Evolutionary conservation across 345 rosid species (phyloP), one percentile per base, ranked within the genome.

Genomic region (Stellera chamaejasme): DNA sequence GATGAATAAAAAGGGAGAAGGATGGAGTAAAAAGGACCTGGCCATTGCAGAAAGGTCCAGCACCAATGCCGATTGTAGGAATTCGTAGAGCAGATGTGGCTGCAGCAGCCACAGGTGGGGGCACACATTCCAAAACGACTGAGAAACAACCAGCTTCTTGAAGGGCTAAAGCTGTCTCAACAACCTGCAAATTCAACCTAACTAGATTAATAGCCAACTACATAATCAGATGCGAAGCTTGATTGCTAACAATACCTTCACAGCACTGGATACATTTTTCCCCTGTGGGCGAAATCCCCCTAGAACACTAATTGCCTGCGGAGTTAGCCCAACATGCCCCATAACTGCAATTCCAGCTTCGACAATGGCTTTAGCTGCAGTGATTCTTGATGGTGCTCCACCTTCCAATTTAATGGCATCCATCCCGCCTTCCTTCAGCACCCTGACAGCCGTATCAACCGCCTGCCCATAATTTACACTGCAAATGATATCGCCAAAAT

Each of bases 241-340:
- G 26, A 16, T 27, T 43, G 46, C 36, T 27, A 57, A 48, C 16
- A 43, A 61, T 39, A 92, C 99, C 92, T 86, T 89, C 16, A 93
- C 62, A 50, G 99, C 97, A 63, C 94, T 82, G 41, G 83, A 62
- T 47, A 87, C 70, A 66, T 70, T 81, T 73, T 59, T 84, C 16
- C 99, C 99, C 56, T 93, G 99, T 48, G 99, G 97, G 69, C 97
- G 79, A 45, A 89, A 93, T 15, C 99, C 94, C 56, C 99, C 99
- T 70, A 89, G 91, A 67, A 89, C 90, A 65, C 99, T 89, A 39
- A 89, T 89, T 43, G 99, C 97, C 66, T 93, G 97, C 56, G 99
- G 97, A 41, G 99, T 93, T 28, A 13, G 15, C 1, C 99, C 96
- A 13, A 89, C 97, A 76, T 87, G 99, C 13, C 99, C 97, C 75